phyloP scores from a whole-genome alignment of 805 yeast species.

The Hanseniaspora guilliermondii region DNA sequence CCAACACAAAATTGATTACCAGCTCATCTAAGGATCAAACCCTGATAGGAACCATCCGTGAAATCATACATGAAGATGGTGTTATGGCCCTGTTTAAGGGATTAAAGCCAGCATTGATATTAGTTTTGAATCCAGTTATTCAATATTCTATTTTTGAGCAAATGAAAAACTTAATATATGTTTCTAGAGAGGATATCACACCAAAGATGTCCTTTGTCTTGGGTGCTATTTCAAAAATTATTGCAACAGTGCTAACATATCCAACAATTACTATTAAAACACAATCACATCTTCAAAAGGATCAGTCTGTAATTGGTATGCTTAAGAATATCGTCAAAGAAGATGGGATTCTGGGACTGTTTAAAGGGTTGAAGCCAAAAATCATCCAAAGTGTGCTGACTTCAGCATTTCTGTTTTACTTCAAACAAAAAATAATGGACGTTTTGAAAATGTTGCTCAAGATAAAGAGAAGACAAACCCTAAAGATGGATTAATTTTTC shows the following conservation, averaged over 20 bases:
- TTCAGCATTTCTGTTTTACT: constrained; percentile 80
- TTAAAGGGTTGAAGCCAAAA: constrained; percentile 71
- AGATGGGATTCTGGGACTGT: constrained; percentile 65
- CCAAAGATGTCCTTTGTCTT: constrained; percentile 69
- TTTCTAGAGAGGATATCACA: constrained; percentile 34
- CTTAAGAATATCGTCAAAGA: constrained; percentile 46
- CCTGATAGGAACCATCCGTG: constrained; percentile 38
- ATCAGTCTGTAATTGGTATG: constrained; percentile 34
- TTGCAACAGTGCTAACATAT: constrained; percentile 81
- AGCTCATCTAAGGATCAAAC: constrained; percentile 15
- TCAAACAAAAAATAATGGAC: constrained; percentile 68
- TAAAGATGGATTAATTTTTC: not conserved
- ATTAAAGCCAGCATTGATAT: constrained; percentile 70
- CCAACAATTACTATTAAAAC: constrained; percentile 85
- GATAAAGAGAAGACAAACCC: not conserved
- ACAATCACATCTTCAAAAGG: constrained; percentile 63
- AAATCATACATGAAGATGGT: constrained; percentile 63
- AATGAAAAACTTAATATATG: constrained; percentile 52
- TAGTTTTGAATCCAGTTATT: constrained; percentile 79
- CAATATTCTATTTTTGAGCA: constrained; percentile 90
- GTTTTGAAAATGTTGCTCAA: not conserved
- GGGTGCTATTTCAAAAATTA: constrained; percentile 81
- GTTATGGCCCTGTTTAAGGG: constrained; percentile 66
- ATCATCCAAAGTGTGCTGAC: constrained; percentile 72
- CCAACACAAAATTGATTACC: constrained; percentile 81